Evolutionary conservation across 2,329 filamentous ascomycete species (phyloP).

Genomic region (Calonectria crousiana): DNA sequence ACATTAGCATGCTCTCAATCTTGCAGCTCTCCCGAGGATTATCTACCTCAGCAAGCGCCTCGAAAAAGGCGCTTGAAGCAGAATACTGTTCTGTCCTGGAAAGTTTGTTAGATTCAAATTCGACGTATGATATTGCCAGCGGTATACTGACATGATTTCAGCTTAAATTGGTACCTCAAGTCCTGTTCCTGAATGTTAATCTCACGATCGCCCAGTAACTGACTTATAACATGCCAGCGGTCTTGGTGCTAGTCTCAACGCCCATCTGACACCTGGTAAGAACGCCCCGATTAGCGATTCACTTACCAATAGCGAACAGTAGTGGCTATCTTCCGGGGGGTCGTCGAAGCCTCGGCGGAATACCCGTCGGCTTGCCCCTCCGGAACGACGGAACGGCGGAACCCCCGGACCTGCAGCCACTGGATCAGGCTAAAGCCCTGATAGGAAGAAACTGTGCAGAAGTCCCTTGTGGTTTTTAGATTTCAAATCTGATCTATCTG

Average conservation of each 20-base stretch:
- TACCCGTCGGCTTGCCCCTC: neutral
- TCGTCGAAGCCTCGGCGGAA: neutral
- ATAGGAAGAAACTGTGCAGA: neutral
- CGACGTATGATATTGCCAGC: too few relatives aligned
- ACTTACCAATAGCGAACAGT: neutral
- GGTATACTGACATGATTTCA: neutral
- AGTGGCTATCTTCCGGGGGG: neutral
- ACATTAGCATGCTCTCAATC: neutral
- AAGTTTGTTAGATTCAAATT: neutral
- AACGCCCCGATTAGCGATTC: neutral
- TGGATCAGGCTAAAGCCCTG: neutral
- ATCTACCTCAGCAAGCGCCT: slow-evolving; percentile 74
- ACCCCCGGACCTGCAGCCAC: neutral
- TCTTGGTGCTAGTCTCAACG: neutral
- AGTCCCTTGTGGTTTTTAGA: neutral
- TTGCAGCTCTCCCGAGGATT: too few relatives aligned
- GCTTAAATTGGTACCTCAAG: neutral
- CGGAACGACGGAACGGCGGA: neutral
- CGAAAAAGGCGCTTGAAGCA: slow-evolving; percentile 83
- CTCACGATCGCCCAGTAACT: neutral
- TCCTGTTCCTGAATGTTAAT: neutral
- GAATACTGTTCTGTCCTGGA: slow-evolving; percentile 63
- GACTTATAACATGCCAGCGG: neutral
- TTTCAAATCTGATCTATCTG: neutral
- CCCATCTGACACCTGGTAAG: neutral